phyloP scores from a whole-genome alignment of 805 yeast species.

The Candida sakaeoensis region DNA sequence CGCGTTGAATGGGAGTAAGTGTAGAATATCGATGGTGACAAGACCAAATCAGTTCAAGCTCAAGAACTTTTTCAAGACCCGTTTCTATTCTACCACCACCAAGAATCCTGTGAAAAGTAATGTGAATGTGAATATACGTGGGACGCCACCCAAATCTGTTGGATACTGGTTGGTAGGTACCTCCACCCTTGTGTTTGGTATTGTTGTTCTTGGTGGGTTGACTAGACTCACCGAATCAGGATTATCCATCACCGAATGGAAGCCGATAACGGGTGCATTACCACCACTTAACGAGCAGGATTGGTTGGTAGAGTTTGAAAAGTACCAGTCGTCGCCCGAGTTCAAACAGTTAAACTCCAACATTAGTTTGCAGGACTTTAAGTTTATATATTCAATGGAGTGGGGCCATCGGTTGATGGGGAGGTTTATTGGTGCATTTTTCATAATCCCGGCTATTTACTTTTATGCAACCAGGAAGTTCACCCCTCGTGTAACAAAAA shows the following conservation, averaged over 20 bases:
- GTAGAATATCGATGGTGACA: not conserved
- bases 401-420: constrained; percentile 96
- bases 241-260: constrained; percentile 95
- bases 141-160: constrained; percentile 37
- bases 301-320: constrained; percentile 81
- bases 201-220: constrained; percentile 93
- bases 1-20: constrained; percentile 21
- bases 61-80: not conserved
- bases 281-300: constrained; percentile 82
- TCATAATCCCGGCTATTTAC: constrained; percentile 81
- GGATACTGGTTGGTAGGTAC: constrained; percentile 89
- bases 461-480: constrained; percentile 67
- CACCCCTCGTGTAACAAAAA: constrained; percentile 60
- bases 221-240: constrained; percentile 96
- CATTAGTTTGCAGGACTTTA: constrained; percentile 86
- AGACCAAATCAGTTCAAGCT: no score
- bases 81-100: constrained; percentile 1
- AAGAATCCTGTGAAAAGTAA: no score
- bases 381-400: constrained; percentile 94
- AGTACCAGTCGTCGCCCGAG: constrained; percentile 86
- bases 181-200: constrained; percentile 87
- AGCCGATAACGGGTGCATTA: constrained; percentile 90
- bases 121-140: no score
- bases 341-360: constrained; percentile 85
- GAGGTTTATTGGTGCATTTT: constrained; percentile 79